Conservation (phyloP, 1,284 basidiomycete species). For the Pulchroboletus neoregius region DNA sequence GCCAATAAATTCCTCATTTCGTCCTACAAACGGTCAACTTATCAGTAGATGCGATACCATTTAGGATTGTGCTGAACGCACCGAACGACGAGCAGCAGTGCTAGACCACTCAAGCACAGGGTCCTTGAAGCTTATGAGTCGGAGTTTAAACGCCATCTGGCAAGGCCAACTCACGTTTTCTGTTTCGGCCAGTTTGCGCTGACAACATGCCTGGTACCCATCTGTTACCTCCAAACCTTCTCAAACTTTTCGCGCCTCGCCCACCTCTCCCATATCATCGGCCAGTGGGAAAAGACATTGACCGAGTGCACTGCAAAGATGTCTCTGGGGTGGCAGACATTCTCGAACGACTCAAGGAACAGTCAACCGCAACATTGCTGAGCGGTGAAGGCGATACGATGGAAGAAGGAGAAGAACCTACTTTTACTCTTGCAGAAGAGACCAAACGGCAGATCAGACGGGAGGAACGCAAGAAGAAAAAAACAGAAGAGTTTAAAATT, state of each 20-base stretch:
- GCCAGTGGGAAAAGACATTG: constrained; percentile 79
- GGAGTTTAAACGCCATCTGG: background rate
- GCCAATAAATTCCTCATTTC: constrained; percentile 20
- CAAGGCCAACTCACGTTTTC: constrained; percentile 5
- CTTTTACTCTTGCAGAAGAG: constrained; percentile 74
- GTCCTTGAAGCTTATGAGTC: no score
- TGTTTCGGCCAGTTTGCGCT: constrained; percentile 2
- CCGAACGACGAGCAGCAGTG: background rate
- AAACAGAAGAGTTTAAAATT: constrained; percentile 74
- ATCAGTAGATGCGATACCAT: background rate
- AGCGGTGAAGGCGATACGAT: constrained; percentile 55
- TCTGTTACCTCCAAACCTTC: constrained; percentile 87
- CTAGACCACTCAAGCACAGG: no score
- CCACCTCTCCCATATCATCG: constrained; percentile 82
- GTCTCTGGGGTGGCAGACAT: constrained; percentile 72
- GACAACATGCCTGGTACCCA: constrained; percentile 74
- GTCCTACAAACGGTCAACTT: constrained; percentile 5
- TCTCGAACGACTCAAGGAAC: constrained; percentile 71
- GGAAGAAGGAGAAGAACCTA: constrained; percentile 79
- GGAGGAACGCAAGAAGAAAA: constrained; percentile 78
- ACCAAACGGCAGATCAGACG: constrained; percentile 72
- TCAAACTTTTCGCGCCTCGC: constrained; percentile 91
- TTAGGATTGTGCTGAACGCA: background rate
- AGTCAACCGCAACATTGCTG: constrained; percentile 65
- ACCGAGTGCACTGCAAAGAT: constrained; percentile 66